Percentiles rank a stretch among this genome's conserved stretches.
These are phyloP conservation scores for Anastatica hierochuntica DNA, from an alignment of 345 rosid genomes.

Conservation along the genomic window DNA sequence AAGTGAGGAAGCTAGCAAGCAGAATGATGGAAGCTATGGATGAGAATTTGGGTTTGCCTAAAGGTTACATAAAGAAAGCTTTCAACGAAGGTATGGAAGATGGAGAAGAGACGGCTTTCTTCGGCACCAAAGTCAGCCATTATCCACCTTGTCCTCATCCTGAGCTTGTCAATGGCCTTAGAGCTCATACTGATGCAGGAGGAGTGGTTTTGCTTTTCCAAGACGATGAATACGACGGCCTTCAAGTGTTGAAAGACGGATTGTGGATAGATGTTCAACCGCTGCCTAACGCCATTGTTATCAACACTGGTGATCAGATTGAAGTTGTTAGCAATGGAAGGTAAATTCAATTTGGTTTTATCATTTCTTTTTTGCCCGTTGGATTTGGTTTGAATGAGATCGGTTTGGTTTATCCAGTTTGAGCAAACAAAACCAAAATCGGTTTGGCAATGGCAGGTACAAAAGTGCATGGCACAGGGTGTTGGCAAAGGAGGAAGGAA, in stretches of 20 bases:
- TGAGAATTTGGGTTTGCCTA: constrained; percentile 62
- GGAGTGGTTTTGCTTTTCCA: constrained; percentile 78
- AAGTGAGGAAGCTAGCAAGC: constrained; percentile 58
- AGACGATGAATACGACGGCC: constrained; percentile 73
- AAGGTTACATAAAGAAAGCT: constrained; percentile 55
- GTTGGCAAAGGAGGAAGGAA: constrained; percentile 39
- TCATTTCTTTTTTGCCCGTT: too few species aligned
- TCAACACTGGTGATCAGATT: constrained; percentile 89
- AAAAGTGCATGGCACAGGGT: constrained; percentile 90
- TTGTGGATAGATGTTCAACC: constrained; percentile 88
- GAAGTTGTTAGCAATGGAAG: constrained; percentile 84
- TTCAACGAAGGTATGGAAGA: constrained; percentile 39
- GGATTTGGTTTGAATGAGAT: too few species aligned
- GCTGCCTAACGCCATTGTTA: constrained; percentile 50
- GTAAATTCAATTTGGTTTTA: too few species aligned
- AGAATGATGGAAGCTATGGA: constrained; percentile 80
- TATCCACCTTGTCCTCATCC: constrained; percentile 93
- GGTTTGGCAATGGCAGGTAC: constrained; percentile 32
- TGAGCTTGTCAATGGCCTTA: constrained; percentile 54
- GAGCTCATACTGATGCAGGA: constrained; percentile 95
- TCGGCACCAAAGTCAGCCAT: constrained; percentile 83
- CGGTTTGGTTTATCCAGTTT: not conserved
- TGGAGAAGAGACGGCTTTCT: constrained; percentile 45
- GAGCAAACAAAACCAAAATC: not conserved
- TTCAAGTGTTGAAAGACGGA: constrained; percentile 71